Conservation (phyloP, 345 rosid genomes). For the Kandelia obovata region DNA sequence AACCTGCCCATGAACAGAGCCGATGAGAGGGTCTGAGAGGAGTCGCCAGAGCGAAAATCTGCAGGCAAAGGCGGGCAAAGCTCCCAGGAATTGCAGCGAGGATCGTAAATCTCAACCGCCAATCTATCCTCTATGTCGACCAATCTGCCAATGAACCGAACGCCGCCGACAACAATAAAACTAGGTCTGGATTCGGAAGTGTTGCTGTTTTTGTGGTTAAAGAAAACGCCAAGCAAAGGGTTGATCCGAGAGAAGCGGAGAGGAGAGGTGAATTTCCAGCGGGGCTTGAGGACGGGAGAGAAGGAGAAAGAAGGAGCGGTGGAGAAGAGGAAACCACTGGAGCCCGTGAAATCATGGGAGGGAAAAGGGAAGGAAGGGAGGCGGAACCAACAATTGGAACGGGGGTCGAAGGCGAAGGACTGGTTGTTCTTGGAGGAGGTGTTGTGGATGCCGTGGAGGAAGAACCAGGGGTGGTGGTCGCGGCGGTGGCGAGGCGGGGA, state of each 20-base stretch:
- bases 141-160: slow-evolving; percentile 55
- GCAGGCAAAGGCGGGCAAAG: slow-evolving; percentile 69
- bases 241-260: slow-evolving; percentile 50
- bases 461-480: slow-evolving; percentile 62
- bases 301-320: slow-evolving; percentile 62
- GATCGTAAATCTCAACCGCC: slow-evolving; percentile 70
- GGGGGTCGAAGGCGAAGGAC: slow-evolving; percentile 80
- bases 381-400: slow-evolving; percentile 61
- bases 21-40: slow-evolving; percentile 55
- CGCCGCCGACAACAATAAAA: slow-evolving; percentile 75
- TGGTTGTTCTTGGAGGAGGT: slow-evolving; percentile 70
- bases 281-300: slow-evolving; percentile 49
- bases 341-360: slow-evolving; percentile 42
- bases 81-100: slow-evolving; percentile 58
- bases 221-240: slow-evolving; percentile 60
- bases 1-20: slow-evolving; percentile 49
- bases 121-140: slow-evolving; percentile 74
- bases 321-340: slow-evolving; percentile 63
- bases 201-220: background rate
- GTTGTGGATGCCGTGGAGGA: slow-evolving; percentile 86
- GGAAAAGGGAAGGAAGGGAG: slow-evolving; percentile 45
- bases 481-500: slow-evolving; percentile 20
- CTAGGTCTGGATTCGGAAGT: slow-evolving; percentile 1
- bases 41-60: slow-evolving; percentile 56
- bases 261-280: slow-evolving; percentile 53